Conservation (phyloP, 2,329 filamentous ascomycete species). For the Scedosporium minutisporum region DNA sequence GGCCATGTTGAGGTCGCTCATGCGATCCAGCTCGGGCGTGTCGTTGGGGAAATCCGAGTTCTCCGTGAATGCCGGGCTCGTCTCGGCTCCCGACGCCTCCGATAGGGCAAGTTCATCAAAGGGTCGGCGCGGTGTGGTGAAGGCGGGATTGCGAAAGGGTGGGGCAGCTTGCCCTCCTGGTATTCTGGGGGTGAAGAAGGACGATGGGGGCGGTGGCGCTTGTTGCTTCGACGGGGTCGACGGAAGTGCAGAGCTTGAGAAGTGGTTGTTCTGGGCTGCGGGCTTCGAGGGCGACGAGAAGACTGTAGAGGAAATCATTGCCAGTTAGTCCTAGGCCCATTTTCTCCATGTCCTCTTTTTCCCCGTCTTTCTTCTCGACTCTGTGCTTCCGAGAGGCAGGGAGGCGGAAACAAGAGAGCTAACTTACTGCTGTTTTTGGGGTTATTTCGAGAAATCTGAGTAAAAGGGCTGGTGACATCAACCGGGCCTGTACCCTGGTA, state of each 20-base stretch:
- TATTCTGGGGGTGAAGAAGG: conserved; percentile 35
- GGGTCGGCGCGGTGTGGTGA: conserved; percentile 52
- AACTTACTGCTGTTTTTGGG: conserved; percentile 27
- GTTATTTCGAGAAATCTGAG: conserved; percentile 35
- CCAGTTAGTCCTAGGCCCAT: not conserved
- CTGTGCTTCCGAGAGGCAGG: conserved; percentile 12
- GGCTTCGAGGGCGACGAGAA: conserved; percentile 2
- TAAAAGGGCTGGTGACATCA: conserved; percentile 53
- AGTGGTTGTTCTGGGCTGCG: not conserved
- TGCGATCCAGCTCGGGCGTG: conserved; percentile 41
- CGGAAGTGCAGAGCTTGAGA: not conserved
- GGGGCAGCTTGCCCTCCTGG: conserved; percentile 31
- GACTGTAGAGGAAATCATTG: not conserved
- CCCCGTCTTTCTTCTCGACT: too few species aligned
- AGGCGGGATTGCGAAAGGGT: conserved; percentile 53
- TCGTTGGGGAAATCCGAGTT: conserved; percentile 42
- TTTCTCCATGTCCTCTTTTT: not conserved
- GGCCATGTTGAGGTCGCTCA: conserved; percentile 31
- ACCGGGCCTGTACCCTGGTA: conserved; percentile 48
- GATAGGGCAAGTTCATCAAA: conserved; percentile 44
- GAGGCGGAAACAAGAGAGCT: not conserved
- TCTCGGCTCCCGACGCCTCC: conserved; percentile 48
- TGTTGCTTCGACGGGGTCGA: conserved; percentile 2
- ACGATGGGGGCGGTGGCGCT: not conserved
- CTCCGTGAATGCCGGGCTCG: conserved; percentile 51